Percentiles rank a stretch among this genome's conserved stretches.
These are phyloP conservation scores for Bryum argenteum DNA, from an alignment of 225 moss, liverwort and hornwort genomes.

Conservation along the genomic window DNA sequence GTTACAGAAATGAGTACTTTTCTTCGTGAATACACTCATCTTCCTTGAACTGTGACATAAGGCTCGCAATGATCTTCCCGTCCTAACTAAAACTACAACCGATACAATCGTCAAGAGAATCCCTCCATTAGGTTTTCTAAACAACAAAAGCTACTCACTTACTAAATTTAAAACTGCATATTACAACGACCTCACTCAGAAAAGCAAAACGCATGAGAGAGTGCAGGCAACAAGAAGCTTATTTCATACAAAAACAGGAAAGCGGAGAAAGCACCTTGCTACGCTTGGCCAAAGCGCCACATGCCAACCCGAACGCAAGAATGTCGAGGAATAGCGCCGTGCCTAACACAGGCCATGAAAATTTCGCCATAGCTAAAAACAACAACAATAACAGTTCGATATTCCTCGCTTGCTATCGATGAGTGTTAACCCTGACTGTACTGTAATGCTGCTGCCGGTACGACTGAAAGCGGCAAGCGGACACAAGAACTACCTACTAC, in stretches of 20 bases:
- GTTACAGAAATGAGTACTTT: neutral
- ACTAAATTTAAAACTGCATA: neutral
- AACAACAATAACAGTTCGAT: neutral
- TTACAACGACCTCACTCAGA: neutral
- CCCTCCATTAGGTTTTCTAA: neutral
- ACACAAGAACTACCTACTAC: too few species aligned
- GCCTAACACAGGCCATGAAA: slow-evolving; percentile 38
- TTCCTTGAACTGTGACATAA: too few species aligned
- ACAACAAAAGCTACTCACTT: neutral
- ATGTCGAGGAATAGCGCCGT: slow-evolving; percentile 55
- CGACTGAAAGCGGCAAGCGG: too few species aligned
- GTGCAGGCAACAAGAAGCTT: neutral
- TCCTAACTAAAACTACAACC: too few species aligned
- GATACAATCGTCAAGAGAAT: too few species aligned
- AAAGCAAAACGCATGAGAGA: slow-evolving; percentile 5
- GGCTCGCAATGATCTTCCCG: too few species aligned
- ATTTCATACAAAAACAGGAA: neutral
- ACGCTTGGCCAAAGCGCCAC: slow-evolving; percentile 75
- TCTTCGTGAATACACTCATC: neutral
- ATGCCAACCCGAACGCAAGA: slow-evolving; percentile 73
- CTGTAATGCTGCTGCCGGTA: too few species aligned
- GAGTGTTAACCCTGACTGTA: too few species aligned
- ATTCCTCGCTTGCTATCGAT: too few species aligned
- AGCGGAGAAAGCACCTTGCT: slow-evolving; percentile 33
- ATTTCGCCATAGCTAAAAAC: slow-evolving; percentile 23